Conservation (phyloP, 2,329 filamentous ascomycete species). For the Emmonsiellopsis sp. region DNA sequence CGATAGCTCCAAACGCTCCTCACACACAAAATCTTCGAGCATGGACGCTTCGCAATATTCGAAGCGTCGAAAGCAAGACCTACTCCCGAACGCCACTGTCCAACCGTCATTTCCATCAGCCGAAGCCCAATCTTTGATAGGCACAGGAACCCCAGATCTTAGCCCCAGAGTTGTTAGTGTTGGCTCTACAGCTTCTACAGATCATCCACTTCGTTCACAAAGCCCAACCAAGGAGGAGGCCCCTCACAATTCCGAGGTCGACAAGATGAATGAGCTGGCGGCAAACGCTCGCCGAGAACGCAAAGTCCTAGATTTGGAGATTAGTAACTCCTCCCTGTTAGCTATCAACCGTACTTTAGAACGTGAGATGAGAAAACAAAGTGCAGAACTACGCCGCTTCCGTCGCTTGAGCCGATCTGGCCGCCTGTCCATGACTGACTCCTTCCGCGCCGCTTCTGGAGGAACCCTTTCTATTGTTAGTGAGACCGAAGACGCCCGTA, state of each 20-base stretch:
- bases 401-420: conserved; percentile 77
- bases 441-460: conserved; percentile 37
- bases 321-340: conserved; percentile 87
- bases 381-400: conserved; percentile 74
- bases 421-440: conserved; percentile 52
- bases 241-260: neutral
- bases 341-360: conserved; percentile 93
- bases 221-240: conserved; percentile 9
- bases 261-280: conserved; percentile 60
- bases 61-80: conserved; percentile 2
- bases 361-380: conserved; percentile 83
- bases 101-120: neutral
- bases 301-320: conserved; percentile 92
- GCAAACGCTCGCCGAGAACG: conserved; percentile 83
- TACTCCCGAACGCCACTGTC: conserved; percentile 1
- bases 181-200: conserved; percentile 6
- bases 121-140: neutral
- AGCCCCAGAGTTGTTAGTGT: conserved; percentile 4
- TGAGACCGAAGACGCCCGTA: conserved; percentile 31
- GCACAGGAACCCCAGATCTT: neutral
- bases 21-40: conserved; percentile 13
- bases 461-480: conserved; percentile 37
- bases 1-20: neutral
- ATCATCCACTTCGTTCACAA: conserved; percentile 5
- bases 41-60: conserved; percentile 10